Base-by-base conservation (phyloP, 768 basidiomycete genomes). In the Amanita subjunquillea region DNA sequence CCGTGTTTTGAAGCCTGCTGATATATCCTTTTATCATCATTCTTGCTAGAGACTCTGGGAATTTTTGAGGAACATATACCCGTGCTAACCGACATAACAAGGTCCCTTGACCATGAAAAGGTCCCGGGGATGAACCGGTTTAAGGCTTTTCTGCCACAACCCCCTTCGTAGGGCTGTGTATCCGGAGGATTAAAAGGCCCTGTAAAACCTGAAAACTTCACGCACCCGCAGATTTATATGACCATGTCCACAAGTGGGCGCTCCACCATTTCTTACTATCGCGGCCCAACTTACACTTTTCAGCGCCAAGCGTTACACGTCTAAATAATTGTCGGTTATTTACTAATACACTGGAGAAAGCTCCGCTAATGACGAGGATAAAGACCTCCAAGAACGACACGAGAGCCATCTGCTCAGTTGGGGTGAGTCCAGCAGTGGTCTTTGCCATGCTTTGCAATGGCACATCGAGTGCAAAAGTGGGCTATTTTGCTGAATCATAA, bases 381-480 rank as follows among this genome's bases (percentile, higher is more conserved):
- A 48, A 48, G 47, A 48, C 22, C 47, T 48, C 22, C 47, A 48
- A 17, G 17, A 48, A 17, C 47, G 47, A 27, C 47, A 48, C 3
- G 47, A 48, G 25, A 22, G 30, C 25, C 47, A 48, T 36, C 20
- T 48, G 30, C 69, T 85, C 27, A 79, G 73, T 58, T 87, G 82
- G 81, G 60, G 69, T 20, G 79, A 83, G 43, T 69, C 66, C 0
- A 61, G 58, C 4, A 63, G 63, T 8, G 82, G 81, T 0, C 69
- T 70, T 0, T 65, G 63, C 10, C 71, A 81, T 50, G 65, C 63
- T 3, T 76, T 74, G 5, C 59, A 63, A 37, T 86, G 83, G 83
- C 82, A 70, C 1, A 73, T 69, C 2, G 57, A 73, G 4, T 85
- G 83, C 64, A 83, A 80, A 72, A 74, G 85, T 82, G 56, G 58